Percentiles rank a stretch among this genome's conserved stretches.
Evolutionary conservation across 1,139 yeast species (phyloP).

Genomic region (Sugiyamaella sp.): DNA sequence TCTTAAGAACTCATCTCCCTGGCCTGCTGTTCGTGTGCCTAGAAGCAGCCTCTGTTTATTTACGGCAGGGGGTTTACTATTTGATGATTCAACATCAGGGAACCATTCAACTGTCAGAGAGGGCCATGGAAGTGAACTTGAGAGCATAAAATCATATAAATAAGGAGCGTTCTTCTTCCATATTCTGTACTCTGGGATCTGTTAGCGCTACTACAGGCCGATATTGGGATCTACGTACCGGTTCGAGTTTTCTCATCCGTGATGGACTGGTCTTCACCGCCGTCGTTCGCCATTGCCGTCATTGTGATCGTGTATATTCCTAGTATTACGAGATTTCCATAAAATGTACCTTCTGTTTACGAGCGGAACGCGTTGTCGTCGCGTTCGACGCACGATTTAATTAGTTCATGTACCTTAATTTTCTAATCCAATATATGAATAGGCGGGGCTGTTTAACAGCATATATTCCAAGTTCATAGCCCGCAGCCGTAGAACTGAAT

Average conservation of each 20-base stretch:
- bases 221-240: slow-evolving; percentile 10
- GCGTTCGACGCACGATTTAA: background rate
- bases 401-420: background rate
- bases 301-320: no score
- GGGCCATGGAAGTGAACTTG: slow-evolving; percentile 69
- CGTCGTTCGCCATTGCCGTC: no score
- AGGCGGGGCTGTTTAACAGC: background rate
- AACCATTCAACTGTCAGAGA: slow-evolving; percentile 49
- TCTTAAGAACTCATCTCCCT: slow-evolving; percentile 74
- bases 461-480: background rate
- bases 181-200: slow-evolving; percentile 57
- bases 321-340: no score
- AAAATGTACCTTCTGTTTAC: background rate
- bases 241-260: slow-evolving; percentile 1
- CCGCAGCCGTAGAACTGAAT: background rate
- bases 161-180: slow-evolving; percentile 97
- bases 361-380: background rate
- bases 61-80: slow-evolving; percentile 24
- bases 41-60: slow-evolving; percentile 52
- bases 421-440: background rate
- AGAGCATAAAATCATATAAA: slow-evolving; percentile 75
- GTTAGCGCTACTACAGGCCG: background rate
- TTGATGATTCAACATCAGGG: slow-evolving; percentile 43
- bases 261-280: background rate
- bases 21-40: slow-evolving; percentile 89